Conservation (phyloP, 768 basidiomycete genomes). For the Floccularia luteovirens region DNA sequence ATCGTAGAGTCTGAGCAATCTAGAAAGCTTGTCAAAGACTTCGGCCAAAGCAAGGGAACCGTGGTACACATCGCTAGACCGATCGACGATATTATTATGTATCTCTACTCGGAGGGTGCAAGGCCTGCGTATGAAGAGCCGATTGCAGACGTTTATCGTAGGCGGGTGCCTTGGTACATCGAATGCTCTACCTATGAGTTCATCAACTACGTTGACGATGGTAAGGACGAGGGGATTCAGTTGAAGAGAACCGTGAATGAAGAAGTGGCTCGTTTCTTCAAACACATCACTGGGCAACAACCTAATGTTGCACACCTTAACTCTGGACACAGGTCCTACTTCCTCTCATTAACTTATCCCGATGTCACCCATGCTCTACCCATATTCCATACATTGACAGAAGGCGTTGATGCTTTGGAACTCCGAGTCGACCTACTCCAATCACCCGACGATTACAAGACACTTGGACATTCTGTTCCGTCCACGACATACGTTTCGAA, state of each 20-base stretch:
- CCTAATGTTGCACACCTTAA: conserved; percentile 56
- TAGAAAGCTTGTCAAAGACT: conserved; percentile 62
- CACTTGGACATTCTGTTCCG: conserved; percentile 51
- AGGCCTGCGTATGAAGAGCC: conserved; percentile 89
- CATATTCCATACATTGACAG: conserved; percentile 62
- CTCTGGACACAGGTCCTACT: conserved; percentile 68
- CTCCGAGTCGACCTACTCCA: conserved; percentile 88
- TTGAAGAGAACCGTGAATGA: conserved; percentile 29
- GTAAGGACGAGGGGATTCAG: conserved; percentile 11
- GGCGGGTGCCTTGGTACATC: conserved; percentile 81
- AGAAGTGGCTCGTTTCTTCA: conserved; percentile 83
- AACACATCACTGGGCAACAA: conserved; percentile 68
- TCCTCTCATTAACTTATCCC: conserved; percentile 89
- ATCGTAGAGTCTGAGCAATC: conserved; percentile 83
- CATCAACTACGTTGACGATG: conserved; percentile 55
- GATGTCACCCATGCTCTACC: conserved; percentile 68
- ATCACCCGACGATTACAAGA: conserved; percentile 33
- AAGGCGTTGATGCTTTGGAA: conserved; percentile 89
- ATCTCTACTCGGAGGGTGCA: conserved; percentile 65
- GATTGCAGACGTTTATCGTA: conserved; percentile 72
- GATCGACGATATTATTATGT: conserved; percentile 72
- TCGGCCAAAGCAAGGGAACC: conserved; percentile 50
- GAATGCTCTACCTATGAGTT: conserved; percentile 82
- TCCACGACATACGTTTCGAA: conserved; percentile 64
- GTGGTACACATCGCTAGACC: conserved; percentile 85